Conservation (phyloP, 1,139 yeast species). For the Pichia sp. region DNA sequence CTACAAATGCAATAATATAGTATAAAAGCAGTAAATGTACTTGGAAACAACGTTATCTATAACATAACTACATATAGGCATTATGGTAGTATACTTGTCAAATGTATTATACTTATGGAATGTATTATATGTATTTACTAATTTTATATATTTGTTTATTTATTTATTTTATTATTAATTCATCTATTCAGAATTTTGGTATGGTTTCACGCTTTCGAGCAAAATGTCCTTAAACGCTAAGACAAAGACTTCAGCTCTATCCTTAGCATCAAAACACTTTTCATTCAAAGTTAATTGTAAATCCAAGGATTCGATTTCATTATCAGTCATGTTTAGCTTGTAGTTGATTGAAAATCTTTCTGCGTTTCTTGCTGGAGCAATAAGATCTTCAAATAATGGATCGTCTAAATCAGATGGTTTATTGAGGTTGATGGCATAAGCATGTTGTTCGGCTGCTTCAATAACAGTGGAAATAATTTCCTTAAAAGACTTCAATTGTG, state of each 20-base stretch:
- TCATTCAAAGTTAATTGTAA: conserved; percentile 42
- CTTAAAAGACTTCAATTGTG: conserved; percentile 6
- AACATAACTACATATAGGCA: too few species aligned
- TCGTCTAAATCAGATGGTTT: conserved; percentile 48
- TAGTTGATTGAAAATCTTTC: conserved; percentile 44
- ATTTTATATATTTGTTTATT: too few species aligned
- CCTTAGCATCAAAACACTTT: conserved; percentile 33
- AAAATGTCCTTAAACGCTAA: conserved; percentile 17
- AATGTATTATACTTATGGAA: too few species aligned
- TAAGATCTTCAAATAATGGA: conserved; percentile 71
- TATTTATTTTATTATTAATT: too few species aligned
- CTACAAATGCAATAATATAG: too few species aligned
- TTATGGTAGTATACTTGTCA: too few species aligned
- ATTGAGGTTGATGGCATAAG: conserved; percentile 41
- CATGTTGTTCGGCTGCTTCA: conserved; percentile 66
- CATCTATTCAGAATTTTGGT: neutral
- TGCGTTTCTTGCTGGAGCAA: conserved; percentile 57
- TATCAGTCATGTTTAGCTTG: conserved; percentile 12
- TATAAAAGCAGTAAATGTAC: too few species aligned
- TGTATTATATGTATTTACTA: too few species aligned
- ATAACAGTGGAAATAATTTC: conserved; percentile 14
- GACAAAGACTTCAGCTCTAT: conserved; percentile 32
- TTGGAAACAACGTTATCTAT: too few species aligned
- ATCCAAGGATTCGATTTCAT: conserved; percentile 24
- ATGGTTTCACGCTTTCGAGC: conserved; percentile 6